Base-by-base conservation (phyloP, 768 basidiomycete genomes). In the Hydnomerulius pinastri region DNA sequence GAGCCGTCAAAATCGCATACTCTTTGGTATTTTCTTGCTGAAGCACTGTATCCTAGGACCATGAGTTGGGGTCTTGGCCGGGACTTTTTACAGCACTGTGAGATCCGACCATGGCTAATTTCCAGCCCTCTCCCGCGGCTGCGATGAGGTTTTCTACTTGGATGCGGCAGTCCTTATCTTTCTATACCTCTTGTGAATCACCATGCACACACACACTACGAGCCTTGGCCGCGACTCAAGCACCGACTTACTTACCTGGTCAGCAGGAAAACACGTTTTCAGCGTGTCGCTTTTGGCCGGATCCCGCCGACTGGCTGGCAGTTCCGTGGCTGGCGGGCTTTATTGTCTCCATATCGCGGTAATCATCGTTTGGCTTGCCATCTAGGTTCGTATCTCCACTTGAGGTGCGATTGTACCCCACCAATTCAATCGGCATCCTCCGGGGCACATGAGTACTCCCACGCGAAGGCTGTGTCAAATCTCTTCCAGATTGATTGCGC, bases 341-440 rank as follows among this genome's bases (percentile, higher is more conserved):
- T 56, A 12, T 51, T 56, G 55, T 55, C 52, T 48, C 59, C 54
- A 40, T 50, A 54, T 52, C 37, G 37, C 49, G 37, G 38, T 49
- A 35, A 45, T 48, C 49, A 43, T 55, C 47, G 52, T 42, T 50
- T 39, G 28, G 8, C 41, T 43, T 44, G 46, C 50, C 55, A 38
- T 53, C 53, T 43, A 36, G 33, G 45, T 30, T 49, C 53, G 40
- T 64, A 63, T 65, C 64, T 56, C 63, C 60, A 56, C 59, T 54
- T 50, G 25, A 39, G 24, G 24, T 23, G 21, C 29, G 50, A 36
- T 21, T 38, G 35, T 43, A 53, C 48, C 45, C 56, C 55, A 51
- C 54, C 56, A 41, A 65, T 69, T 69, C 60, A 69, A 32, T 69
- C 65, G 65, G 65, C 42, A 52, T 45, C 2, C 32, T 9, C 65